Conservation (phyloP, 139 green algal genomes). For the Picochlorum sp. region DNA sequence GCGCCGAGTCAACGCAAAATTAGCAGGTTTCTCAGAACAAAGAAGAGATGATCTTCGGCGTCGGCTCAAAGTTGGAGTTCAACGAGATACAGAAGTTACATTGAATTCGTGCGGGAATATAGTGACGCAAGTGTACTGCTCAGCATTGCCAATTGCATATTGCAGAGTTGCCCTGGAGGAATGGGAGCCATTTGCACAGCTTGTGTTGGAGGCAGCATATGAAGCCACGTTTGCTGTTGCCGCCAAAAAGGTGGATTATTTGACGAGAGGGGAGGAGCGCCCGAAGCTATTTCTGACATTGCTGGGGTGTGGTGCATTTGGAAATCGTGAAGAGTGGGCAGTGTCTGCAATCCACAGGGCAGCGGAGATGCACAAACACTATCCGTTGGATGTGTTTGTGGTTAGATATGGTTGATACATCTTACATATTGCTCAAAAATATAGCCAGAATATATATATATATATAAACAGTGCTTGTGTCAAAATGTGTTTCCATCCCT, state of each 20-base stretch:
- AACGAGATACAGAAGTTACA: background rate
- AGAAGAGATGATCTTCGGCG: background rate
- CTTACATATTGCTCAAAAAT: no score
- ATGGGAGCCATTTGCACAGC: background rate
- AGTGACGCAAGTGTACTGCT: slow-evolving; percentile 9
- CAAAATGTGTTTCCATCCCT: no score
- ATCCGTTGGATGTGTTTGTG: background rate
- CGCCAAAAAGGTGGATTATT: background rate
- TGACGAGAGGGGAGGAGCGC: background rate
- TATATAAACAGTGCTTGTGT: no score
- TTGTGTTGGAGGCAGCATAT: background rate
- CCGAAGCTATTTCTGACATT: slow-evolving; percentile 2
- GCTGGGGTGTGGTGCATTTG: background rate
- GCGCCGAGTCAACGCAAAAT: background rate
- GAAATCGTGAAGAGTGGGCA: slow-evolving; percentile 1
- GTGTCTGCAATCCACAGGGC: background rate
- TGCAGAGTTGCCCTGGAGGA: background rate
- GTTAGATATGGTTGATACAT: background rate
- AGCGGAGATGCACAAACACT: background rate
- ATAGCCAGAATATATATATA: no score
- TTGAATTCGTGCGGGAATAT: background rate
- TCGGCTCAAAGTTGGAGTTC: background rate
- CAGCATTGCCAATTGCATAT: slow-evolving; percentile 9
- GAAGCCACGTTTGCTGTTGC: background rate
- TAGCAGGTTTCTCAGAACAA: background rate